A percentile compares a stretch with the other conserved stretches of the same genome.
Evolutionary conservation across 345 rosid genomes (phyloP).

Genomic region (Noccaea bulbosa): DNA sequence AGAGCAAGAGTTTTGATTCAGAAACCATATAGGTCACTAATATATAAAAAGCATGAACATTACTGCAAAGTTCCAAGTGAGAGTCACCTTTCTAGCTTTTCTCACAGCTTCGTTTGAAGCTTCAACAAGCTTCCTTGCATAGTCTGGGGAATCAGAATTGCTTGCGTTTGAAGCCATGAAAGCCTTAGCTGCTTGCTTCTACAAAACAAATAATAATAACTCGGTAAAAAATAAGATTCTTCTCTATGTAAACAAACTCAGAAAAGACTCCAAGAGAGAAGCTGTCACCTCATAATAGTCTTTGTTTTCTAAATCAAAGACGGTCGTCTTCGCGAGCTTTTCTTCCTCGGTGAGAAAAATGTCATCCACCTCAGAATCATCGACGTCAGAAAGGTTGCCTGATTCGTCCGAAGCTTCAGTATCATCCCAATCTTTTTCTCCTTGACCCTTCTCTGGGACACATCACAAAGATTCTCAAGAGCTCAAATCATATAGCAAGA

Average conservation of each 20-base stretch:
- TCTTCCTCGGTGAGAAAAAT: constrained; percentile 80
- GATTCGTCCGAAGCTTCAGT: constrained; percentile 57
- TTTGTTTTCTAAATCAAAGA: constrained; percentile 51
- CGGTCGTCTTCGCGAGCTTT: constrained; percentile 54
- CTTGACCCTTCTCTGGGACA: constrained; percentile 39
- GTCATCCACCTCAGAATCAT: constrained; percentile 81
- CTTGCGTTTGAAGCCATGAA: constrained; percentile 58
- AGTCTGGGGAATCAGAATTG: constrained; percentile 53
- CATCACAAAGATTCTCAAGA: constrained; percentile 9
- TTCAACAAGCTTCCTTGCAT: constrained; percentile 71
- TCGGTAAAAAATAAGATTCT: constrained; percentile 13
- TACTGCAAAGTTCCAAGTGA: constrained; percentile 1
- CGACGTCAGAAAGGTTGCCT: constrained; percentile 74
- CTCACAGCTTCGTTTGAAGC: constrained; percentile 55
- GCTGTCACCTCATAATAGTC: constrained; percentile 77
- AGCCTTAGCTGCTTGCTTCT: constrained; percentile 95
- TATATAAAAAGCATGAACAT: not conserved
- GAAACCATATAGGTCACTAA: not conserved
- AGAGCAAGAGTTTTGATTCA: not conserved
- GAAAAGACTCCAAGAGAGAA: constrained; percentile 19
- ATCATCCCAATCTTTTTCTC: constrained; percentile 42
- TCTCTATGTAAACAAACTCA: constrained; percentile 4
- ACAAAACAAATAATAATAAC: constrained; percentile 23
- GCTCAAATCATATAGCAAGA: constrained; percentile 18
- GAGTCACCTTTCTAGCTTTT: constrained; percentile 70